Evolutionary conservation across 2,329 filamentous ascomycete genomes (phyloP).

Genomic region (Talaromyces pinophilus): DNA sequence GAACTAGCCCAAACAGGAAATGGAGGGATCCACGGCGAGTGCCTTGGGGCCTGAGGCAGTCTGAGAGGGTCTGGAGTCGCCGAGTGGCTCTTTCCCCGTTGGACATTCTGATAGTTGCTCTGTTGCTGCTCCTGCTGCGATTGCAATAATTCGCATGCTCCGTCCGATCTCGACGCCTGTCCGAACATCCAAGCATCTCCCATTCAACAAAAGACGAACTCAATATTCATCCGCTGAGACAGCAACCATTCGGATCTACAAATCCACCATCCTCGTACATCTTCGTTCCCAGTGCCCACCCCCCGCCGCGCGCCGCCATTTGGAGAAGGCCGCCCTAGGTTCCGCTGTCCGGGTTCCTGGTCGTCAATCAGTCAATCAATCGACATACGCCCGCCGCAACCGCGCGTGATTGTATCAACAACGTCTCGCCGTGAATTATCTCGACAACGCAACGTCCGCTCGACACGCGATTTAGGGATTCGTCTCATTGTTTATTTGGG

Average conservation of each 20-base stretch:
- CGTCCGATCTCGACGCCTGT: neutral
- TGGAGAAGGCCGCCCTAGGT: slow-evolving; percentile 5
- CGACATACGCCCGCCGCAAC: slow-evolving; percentile 12
- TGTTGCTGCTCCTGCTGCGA: neutral
- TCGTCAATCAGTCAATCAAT: slow-evolving; percentile 8
- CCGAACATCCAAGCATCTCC: neutral
- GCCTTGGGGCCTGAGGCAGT: slow-evolving; percentile 13
- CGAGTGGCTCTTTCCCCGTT: slow-evolving; percentile 6
- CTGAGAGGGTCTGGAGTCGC: slow-evolving; percentile 6
- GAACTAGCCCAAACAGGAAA: neutral
- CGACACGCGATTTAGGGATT: neutral
- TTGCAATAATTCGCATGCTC: neutral
- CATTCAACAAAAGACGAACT: neutral
- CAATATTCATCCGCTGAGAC: neutral
- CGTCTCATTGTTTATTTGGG: slow-evolving; percentile 1
- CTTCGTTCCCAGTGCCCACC: neutral
- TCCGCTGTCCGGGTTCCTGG: slow-evolving; percentile 12
- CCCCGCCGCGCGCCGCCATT: slow-evolving; percentile 10
- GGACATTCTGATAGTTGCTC: neutral
- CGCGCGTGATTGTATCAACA: slow-evolving; percentile 6
- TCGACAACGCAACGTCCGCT: neutral
- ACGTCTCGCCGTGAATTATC: neutral
- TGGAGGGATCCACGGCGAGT: neutral
- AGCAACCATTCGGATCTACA: neutral
- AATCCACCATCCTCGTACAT: neutral